Evolutionary conservation across 1,139 yeast genomes (phyloP), one percentile per base, ranked within the genome.

Genomic region (Saccharomyces hybrid): DNA sequence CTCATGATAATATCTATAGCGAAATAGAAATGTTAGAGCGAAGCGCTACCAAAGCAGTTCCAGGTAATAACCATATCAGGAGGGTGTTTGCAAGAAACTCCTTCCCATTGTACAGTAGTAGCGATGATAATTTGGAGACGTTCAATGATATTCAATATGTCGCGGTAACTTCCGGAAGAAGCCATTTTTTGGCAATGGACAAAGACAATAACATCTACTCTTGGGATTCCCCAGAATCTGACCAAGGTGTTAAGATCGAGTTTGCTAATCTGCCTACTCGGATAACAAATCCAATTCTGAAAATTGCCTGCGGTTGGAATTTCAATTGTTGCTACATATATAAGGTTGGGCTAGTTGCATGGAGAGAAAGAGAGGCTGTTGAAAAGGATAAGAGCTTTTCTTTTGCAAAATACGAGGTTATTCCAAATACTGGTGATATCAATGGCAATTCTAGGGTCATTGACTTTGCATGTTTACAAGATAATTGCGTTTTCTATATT

Each of bases 281-380:
- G 9, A 54, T 53, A 3, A 63, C 66, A 0, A 62, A 68, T 52
- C 70, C 71, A 6, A 73, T 82, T 4, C 59, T 73, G 47, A 81
- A 79, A 62, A 77, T 84, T 9, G 75, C 76, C 16, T 85, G 89
- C 27, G 95, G 95, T 0, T 87, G 95, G 95, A 77, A 80, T 55
- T 70, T 78, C 25, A 79, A 82, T 52, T 80, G 82, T 32, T 81
- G 81, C 31, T 75, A 76, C 51, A 70, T 83, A 2, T 73, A 73
- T 26, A 73, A 72, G 5, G 70, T 79, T 46, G 91, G 91, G 0
- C 67, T 87, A 46, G 75, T 82, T 0, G 76, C 81, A 14, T 86
- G 93, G 93, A 77, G 73, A 49, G 63, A 73, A 2, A 73, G 88
- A 54, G 71, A 68, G 0, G 62, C 76, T 0, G 51, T 78, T 7